These are phyloP conservation scores for Porphyra umbilicalis DNA, from an alignment of 31 red algal genomes.

Conservation along the genomic window DNA sequence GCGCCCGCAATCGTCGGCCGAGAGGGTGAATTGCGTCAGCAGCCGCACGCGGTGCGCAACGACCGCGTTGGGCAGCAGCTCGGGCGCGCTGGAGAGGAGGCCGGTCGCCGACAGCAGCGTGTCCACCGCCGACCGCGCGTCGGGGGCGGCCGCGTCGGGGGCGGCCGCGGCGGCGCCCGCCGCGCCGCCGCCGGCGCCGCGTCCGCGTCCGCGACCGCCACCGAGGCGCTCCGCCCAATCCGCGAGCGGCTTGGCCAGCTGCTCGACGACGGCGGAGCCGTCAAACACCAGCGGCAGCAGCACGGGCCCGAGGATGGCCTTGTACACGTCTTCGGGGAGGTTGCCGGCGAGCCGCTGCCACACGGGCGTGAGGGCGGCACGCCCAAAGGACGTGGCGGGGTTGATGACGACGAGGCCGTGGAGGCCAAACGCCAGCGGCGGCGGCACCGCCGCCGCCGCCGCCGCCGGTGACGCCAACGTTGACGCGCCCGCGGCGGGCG, in stretches of 20 bases:
- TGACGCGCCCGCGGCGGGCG: background rate
- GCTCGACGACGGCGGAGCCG: constrained; percentile 16
- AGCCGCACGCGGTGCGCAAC: constrained; percentile 40
- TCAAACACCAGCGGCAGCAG: constrained; percentile 56
- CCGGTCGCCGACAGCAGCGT: constrained; percentile 24
- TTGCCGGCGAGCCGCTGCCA: constrained; percentile 46
- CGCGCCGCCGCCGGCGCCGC: background rate
- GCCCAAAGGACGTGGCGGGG: constrained; percentile 71
- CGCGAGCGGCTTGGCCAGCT: constrained; percentile 6
- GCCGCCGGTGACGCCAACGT: background rate
- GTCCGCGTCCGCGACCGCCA: background rate
- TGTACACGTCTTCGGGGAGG: constrained; percentile 41
- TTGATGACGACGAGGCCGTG: constrained; percentile 67
- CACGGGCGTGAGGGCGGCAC: constrained; percentile 25
- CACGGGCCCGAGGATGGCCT: constrained; percentile 25
- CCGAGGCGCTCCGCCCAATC: background rate
- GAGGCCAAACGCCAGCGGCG: background rate
- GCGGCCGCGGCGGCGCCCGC: background rate
- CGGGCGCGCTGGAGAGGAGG: constrained; percentile 10
- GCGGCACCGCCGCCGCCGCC: background rate
- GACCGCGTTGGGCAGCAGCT: constrained; percentile 58
- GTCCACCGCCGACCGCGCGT: constrained; percentile 16
- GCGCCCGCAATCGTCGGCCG: constrained; percentile 13
- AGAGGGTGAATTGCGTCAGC: constrained; percentile 28
- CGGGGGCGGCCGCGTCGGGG: background rate